Base-by-base conservation (phyloP, 1,284 basidiomycete genomes). In the Ceratorhiza oryzae-sativae region DNA sequence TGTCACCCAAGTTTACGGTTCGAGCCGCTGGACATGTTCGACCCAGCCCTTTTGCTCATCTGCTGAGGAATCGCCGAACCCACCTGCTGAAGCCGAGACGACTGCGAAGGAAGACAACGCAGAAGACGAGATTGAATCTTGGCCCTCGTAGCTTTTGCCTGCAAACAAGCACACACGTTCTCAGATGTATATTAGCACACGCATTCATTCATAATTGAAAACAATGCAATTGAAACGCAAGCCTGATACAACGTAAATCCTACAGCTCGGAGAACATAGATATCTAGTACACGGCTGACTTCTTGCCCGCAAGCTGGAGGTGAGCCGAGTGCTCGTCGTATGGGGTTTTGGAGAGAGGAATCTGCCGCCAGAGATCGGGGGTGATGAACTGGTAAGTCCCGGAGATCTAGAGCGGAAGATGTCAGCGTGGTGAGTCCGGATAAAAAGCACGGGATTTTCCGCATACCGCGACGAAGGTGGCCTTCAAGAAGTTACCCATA, bases 401-500 rank as follows among this genome's bases (percentile, higher is more conserved):
- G 78, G 97, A 94, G 82, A 99, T 94, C 92, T 94, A 75, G 5
- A 62, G n/a, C n/a, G n/a, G n/a, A n/a, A n/a, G n/a, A n/a, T n/a
- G n/a, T 25, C 2, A 10, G 30, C 25, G 1, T 20, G n/a, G 49
- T 63, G 45, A 36, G 27, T 25, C 20, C 23, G 55, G 39, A 51
- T 18, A 30, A 53, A 56, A 30, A 76, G 27, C 9, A 67, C n/a
- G 3, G 62, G 32, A 15, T 1, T 65, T n/a, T 41, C 39, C 23
- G 86, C 91, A 74, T 81, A 94, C 92, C 71, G 97, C 97, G 79
- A 89, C 92, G 81, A 98, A 98, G 75, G 97, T 97, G 71, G 97
- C 97, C 86, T 98, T 98, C 86, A 99, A 90, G 89, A 98, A 98
- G 87, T 99, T 99, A 83, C 96, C 96, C 94, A 98, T 98, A 76